Evolutionary conservation across 139 green algal species (phyloP), one percentile per base, ranked within the genome.

Genomic region (Volvox africanus): DNA sequence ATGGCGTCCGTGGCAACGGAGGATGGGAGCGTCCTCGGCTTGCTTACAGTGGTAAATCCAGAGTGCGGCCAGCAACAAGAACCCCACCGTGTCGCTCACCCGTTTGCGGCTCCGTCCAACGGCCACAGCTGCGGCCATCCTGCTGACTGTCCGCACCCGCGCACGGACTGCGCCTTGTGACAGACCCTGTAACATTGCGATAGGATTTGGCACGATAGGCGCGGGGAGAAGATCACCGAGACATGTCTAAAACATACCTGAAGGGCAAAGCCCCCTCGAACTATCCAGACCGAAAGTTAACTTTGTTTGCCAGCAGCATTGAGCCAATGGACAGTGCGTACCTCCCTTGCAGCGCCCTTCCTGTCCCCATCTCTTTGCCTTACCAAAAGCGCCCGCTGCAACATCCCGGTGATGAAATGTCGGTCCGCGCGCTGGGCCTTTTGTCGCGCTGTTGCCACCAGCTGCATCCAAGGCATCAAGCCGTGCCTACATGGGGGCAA

Each of bases 391-490:
- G 86, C 22, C 55, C 73, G 11, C 32, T 50, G 73, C 86, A 77
- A 18, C 30, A 77, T 17, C 11, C 13, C 55, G 9, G 3, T 11
- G n/a, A 3, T 28, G 13, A 11, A 28, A 50, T 89, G 85, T 32
- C 28, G 37, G 33, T 65, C 75, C 86, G 86, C 86, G 50, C 1
- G 9, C 37, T 65, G 12, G 36, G 0, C 1, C 73, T 30, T 19
- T 30, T n/a, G 9, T 20, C 73, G 61, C 19, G 86, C 75, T 19
- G 16, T 13, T 24, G 2, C 21, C 73, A 83, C 11, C 73, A 90
- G 50, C 55, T 14, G 86, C 61, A 65, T 61, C 86, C 86, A 90
- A 24, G 86, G 86, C 9, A 21, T 0, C 86, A 90, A 1, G 14
- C 86, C 86, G 30, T 36, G 68, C 86, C 86, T 90, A 76, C 5